These are phyloP conservation scores for Alternaria triticina DNA, from an alignment of 2,329 filamentous ascomycete genomes.

Conservation along the genomic window DNA sequence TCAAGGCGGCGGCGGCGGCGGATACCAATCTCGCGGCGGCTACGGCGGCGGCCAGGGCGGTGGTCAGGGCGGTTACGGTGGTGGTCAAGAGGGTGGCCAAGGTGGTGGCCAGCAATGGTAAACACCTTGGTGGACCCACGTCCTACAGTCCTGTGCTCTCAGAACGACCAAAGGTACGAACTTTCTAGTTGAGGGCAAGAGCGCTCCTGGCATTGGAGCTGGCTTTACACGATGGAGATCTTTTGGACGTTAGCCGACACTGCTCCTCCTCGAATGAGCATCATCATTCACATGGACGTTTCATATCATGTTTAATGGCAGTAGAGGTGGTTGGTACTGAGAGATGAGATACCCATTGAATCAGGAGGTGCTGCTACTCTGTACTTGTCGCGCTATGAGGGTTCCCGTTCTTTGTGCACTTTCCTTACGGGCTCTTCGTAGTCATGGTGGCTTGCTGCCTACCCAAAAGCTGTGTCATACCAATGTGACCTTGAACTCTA, in stretches of 20 bases:
- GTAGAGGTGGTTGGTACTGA: slow-evolving; percentile 44
- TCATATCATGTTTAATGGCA: slow-evolving; percentile 30
- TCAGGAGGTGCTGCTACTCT: slow-evolving; percentile 44
- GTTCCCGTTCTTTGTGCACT: slow-evolving; percentile 27
- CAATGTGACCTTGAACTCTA: not conserved
- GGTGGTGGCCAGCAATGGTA: slow-evolving; percentile 47
- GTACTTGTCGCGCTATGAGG: slow-evolving; percentile 33
- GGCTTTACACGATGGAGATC: slow-evolving; percentile 12
- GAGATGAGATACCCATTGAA: slow-evolving; percentile 50
- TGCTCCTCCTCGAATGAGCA: slow-evolving; percentile 33
- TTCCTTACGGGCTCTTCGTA: slow-evolving; percentile 21
- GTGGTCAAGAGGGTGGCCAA: slow-evolving; percentile 37
- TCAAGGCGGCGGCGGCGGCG: slow-evolving; percentile 41
- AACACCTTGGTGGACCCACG: slow-evolving; percentile 12
- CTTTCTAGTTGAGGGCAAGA: slow-evolving; percentile 14
- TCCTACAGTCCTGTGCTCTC: slow-evolving; percentile 17
- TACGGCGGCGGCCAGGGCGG: slow-evolving; percentile 37
- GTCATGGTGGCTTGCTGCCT: slow-evolving; percentile 10
- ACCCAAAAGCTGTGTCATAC: slow-evolving; percentile 17
- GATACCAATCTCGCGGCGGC: slow-evolving; percentile 39
- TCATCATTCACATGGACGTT: slow-evolving; percentile 33
- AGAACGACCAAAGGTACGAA: slow-evolving; percentile 12
- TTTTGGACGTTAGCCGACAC: slow-evolving; percentile 31
- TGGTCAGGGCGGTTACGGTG: slow-evolving; percentile 23
- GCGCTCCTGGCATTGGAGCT: slow-evolving; percentile 12